These are phyloP conservation scores for Flaveria robusta DNA, from an alignment of 129 eudicot species.

Conservation along the genomic window DNA sequence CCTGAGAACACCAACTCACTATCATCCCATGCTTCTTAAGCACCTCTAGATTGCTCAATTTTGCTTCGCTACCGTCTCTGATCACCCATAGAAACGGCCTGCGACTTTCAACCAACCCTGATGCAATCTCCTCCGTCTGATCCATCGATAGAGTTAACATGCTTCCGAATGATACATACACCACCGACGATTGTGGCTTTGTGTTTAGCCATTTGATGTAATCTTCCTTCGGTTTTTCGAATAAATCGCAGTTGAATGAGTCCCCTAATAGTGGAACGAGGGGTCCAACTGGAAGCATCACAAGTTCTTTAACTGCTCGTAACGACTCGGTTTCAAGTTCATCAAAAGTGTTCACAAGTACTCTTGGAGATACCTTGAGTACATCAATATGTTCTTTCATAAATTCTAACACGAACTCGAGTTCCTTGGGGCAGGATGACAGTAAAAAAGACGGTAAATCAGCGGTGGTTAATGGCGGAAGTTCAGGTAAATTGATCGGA, in stretches of 20 bases:
- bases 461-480: slow-evolving; percentile 18
- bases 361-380: slow-evolving; percentile 18
- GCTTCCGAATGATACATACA: slow-evolving; percentile 66
- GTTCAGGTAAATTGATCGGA: slow-evolving; percentile 36
- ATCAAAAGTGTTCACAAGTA: slow-evolving; percentile 31
- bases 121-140: slow-evolving; percentile 57
- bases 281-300: slow-evolving; percentile 29
- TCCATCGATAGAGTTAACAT: slow-evolving; percentile 38
- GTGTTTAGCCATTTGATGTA: slow-evolving; percentile 46
- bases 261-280: slow-evolving; percentile 10
- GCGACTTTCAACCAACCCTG: not conserved
- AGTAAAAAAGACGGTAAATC: slow-evolving; percentile 43
- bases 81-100: slow-evolving; percentile 1
- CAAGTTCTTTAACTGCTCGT: slow-evolving; percentile 8
- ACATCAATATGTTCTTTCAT: slow-evolving; percentile 23
- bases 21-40: slow-evolving; percentile 42
- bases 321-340: slow-evolving; percentile 21
- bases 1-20: slow-evolving; percentile 57
- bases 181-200: slow-evolving; percentile 45
- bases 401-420: not conserved
- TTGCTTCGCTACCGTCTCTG: not conserved
- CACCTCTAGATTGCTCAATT: not conserved
- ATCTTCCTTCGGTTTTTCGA: not conserved
- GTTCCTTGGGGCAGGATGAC: slow-evolving; percentile 22
- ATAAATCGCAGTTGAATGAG: slow-evolving; percentile 3